Base-by-base conservation (phyloP, 176 grass and related monocot species). In the Oryza longistaminata region DNA sequence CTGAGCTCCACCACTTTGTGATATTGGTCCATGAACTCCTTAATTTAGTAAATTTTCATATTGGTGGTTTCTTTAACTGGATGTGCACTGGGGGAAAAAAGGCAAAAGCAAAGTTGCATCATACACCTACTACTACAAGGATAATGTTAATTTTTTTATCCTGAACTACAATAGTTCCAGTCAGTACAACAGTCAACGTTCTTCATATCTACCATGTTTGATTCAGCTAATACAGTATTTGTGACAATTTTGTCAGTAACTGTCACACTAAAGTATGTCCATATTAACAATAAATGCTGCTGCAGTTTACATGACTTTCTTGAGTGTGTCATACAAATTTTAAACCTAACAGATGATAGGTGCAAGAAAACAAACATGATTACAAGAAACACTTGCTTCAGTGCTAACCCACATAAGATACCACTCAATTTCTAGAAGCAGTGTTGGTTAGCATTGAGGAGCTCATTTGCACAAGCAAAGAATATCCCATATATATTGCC, bases 351-450 rank as follows among this genome's bases (percentile, higher is more conserved):
- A 42, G n/a, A 39, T 77, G 66, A 16, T 16, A 22, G 16, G 11
- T 60, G 65, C 6, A 6, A 16, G 14, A 13, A 62, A 62, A 62
- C 58, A 14, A 25, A 72, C 42, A 58, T 21, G 53, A 58, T 49
- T 49, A 17, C 19, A 68, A 34, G 31, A 16, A 16, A 39, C 16
- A 70, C 7, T 40, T 27, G 40, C 21, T 66, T 33, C 17, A 35
- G 45, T 49, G 26, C 16, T 39, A 6, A 45, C 27, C 29, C 16
- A 33, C 50, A 55, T 3, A 10, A 60, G 48, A 25, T 33, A 6
- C 68, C 62, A 53, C 50, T 62, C 19, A n/a, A 73, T 73, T n/a
- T 90, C 79, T 87, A 74, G 84, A 90, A 90, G 84, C 73, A 29
- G 16, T 39, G 44, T 37, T 11, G 61, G 61, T 60, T 46, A 76